These are phyloP conservation scores for Filobasidium wieringae DNA, from an alignment of 768 basidiomycete genomes.

Conservation along the genomic window DNA sequence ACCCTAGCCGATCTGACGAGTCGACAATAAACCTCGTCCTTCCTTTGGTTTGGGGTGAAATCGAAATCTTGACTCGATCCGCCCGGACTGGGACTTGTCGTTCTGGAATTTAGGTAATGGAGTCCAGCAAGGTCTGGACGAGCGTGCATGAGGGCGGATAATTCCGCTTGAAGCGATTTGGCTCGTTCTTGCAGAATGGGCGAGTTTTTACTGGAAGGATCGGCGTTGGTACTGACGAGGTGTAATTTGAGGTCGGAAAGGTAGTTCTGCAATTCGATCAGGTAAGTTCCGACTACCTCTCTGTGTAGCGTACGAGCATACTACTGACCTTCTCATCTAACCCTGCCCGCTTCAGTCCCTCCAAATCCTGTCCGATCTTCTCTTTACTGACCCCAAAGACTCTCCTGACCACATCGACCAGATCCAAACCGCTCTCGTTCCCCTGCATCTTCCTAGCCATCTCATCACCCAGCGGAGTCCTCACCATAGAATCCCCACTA, in stretches of 20 bases:
- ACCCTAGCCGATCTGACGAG: constrained; percentile 1
- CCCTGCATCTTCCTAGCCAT: not conserved
- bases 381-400: constrained; percentile 9
- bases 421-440: not conserved
- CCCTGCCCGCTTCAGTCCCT: constrained; percentile 18
- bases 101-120: constrained; percentile 6
- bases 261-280: constrained; percentile 21
- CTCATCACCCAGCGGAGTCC: not conserved
- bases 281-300: no score
- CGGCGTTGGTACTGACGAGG: constrained; percentile 15
- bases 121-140: constrained; percentile 16
- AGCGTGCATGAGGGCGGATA: constrained; percentile 10
- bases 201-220: not conserved
- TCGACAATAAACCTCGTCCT: constrained; percentile 6
- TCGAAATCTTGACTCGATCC: not conserved
- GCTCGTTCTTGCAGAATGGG: constrained; percentile 10
- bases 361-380: constrained; percentile 23
- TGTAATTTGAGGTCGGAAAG: constrained; percentile 27
- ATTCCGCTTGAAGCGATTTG: constrained; percentile 18
- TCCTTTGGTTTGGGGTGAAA: constrained; percentile 9
- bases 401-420: constrained; percentile 8
- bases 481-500: not conserved
- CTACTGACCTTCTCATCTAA: constrained; percentile 27
- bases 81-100: not conserved
- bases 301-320: no score